Percentiles rank a stretch among this genome's conserved stretches.
Evolutionary conservation across 495 filamentous ascomycete species (phyloP).

Genomic region (Tuber melanosporum): DNA sequence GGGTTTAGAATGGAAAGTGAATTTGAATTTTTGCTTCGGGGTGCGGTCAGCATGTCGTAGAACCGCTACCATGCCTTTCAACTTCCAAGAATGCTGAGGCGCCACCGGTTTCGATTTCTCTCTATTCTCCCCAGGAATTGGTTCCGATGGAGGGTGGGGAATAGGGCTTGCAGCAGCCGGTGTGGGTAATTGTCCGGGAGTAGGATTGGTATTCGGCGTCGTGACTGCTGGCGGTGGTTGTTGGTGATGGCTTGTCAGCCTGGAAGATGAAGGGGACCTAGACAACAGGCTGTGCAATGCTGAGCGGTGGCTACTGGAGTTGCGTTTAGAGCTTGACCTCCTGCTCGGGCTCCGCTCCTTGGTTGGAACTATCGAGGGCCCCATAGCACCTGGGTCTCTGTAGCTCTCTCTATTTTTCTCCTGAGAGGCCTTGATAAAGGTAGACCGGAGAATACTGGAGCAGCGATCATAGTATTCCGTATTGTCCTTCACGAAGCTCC

Average conservation of each 20-base stretch:
- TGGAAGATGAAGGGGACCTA: constrained; percentile 36
- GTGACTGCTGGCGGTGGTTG: constrained; percentile 41
- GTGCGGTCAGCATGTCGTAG: constrained; percentile 94
- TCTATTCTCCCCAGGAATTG: constrained; percentile 40
- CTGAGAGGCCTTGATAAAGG: constrained; percentile 72
- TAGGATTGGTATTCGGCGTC: constrained; percentile 39
- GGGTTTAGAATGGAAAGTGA: constrained; percentile 93
- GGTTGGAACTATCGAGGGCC: constrained; percentile 32
- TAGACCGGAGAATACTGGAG: constrained; percentile 73
- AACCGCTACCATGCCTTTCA: constrained; percentile 97
- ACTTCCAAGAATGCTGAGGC: constrained; percentile 91
- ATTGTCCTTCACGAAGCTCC: constrained; percentile 99
- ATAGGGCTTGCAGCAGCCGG: constrained; percentile 33
- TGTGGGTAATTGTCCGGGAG: constrained; percentile 28
- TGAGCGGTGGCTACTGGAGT: constrained; percentile 41
- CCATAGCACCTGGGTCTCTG: constrained; percentile 30
- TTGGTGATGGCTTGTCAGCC: constrained; percentile 51
- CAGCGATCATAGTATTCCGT: constrained; percentile 95
- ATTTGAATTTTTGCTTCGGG: constrained; percentile 98
- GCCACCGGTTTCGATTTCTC: constrained; percentile 64
- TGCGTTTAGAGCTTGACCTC: constrained; percentile 36
- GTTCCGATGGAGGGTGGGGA: constrained; percentile 41
- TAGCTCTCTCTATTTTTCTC: constrained; percentile 47
- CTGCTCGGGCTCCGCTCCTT: constrained; percentile 37
- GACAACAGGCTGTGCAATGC: constrained; percentile 52